phyloP scores from a whole-genome alignment of 495 filamentous ascomycete species.

The Cercophora samala region DNA sequence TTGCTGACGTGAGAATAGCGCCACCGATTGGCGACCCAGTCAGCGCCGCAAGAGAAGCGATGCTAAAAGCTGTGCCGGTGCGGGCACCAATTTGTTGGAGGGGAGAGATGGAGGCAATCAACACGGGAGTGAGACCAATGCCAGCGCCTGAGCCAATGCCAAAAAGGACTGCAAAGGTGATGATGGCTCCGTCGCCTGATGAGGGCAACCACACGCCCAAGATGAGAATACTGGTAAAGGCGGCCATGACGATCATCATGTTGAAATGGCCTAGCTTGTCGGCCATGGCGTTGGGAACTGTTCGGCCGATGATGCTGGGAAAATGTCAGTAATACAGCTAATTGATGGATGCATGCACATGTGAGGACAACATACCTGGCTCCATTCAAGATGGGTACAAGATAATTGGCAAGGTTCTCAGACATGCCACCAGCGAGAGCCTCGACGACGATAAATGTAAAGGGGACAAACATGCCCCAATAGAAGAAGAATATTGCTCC shows the following conservation, averaged over 20 bases:
- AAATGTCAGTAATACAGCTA: neutral
- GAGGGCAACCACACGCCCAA: conserved; percentile 60
- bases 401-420: conserved; percentile 50
- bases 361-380: conserved; percentile 50
- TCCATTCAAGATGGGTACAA: conserved; percentile 63
- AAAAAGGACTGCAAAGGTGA: conserved; percentile 59
- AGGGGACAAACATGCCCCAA: conserved; percentile 58
- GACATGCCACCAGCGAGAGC: conserved; percentile 54
- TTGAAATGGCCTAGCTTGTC: conserved; percentile 66
- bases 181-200: conserved; percentile 48
- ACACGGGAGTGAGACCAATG: conserved; percentile 24
- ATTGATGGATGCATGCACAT: conserved; percentile 34
- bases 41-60: conserved; percentile 31
- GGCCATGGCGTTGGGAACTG: conserved; percentile 36
- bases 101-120: conserved; percentile 28
- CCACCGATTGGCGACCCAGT: conserved; percentile 13
- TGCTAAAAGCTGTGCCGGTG: conserved; percentile 21
- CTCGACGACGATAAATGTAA: conserved; percentile 61
- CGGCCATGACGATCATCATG: conserved; percentile 49
- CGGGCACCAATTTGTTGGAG: conserved; percentile 24
- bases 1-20: conserved; percentile 14
- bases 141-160: conserved; percentile 50
- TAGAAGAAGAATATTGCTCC: conserved; percentile 45
- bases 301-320: neutral
- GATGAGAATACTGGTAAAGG: conserved; percentile 54